Percentiles rank a stretch among this genome's conserved stretches.
These are phyloP conservation scores for Acanthamoeba healyi DNA, from an alignment of 208 protist genomes.

Conservation along the genomic window DNA sequence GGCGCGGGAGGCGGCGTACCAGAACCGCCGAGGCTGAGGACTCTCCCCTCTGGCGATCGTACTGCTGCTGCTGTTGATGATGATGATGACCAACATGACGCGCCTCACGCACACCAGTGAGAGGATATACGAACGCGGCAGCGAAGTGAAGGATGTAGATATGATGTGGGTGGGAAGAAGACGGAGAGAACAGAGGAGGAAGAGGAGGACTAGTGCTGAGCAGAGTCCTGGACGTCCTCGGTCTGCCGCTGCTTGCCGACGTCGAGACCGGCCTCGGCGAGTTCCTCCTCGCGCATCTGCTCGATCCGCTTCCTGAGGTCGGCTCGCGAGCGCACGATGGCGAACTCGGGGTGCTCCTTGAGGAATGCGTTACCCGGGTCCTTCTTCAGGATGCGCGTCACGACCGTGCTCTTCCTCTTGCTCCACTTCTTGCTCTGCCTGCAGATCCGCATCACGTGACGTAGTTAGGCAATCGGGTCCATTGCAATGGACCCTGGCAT, in stretches of 20 bases:
- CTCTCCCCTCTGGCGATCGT: no score
- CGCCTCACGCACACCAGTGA: no score
- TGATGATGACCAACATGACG: no score
- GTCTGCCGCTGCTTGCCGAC: neutral
- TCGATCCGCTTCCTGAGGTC: no score
- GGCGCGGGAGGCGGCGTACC: neutral
- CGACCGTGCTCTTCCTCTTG: neutral
- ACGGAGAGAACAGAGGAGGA: no score
- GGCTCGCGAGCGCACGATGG: neutral
- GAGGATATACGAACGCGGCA: no score
- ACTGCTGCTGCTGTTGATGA: no score
- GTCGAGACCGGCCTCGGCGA: constrained; percentile 16
- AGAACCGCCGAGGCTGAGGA: neutral
- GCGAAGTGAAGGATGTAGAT: no score
- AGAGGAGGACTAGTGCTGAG: neutral
- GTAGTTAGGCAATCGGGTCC: neutral
- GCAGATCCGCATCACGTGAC: no score
- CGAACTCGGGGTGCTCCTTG: no score
- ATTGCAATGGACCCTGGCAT: neutral
- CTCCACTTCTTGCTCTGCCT: constrained; percentile 65
- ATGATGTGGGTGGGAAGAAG: no score
- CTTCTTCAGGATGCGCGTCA: neutral
- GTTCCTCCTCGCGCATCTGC: neutral
- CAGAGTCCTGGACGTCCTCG: neutral
- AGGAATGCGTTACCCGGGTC: neutral